Evolutionary conservation across 441 rosid genomes (phyloP).

Genomic region (Macaranga tanarius): DNA sequence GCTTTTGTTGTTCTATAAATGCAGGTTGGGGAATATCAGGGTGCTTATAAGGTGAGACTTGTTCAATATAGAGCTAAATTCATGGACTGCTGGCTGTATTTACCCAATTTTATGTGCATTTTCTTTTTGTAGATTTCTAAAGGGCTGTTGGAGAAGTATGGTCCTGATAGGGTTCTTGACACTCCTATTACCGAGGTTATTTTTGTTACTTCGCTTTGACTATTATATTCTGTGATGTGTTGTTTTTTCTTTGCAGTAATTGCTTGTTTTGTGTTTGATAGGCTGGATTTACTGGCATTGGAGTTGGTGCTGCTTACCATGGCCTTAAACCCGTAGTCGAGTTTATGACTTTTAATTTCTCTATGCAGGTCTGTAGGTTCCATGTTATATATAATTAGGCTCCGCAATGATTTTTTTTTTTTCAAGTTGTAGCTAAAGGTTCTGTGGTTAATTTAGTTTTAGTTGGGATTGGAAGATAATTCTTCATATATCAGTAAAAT

Average conservation of each 20-base stretch:
- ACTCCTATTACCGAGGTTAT: constrained; percentile 93
- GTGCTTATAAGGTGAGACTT: constrained; percentile 87
- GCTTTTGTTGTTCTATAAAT: constrained; percentile 15
- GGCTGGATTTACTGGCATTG: constrained; percentile 99
- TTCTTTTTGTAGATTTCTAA: constrained; percentile 57
- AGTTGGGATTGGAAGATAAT: too few species aligned
- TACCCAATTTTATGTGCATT: not conserved
- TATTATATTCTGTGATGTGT: not conserved
- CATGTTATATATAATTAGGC: constrained; percentile 1
- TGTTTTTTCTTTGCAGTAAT: constrained; percentile 4
- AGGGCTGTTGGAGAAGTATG: constrained; percentile 91
- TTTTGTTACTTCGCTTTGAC: not conserved
- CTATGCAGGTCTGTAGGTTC: constrained; percentile 68
- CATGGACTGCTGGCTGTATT: not conserved
- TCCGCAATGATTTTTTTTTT: not conserved
- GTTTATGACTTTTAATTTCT: constrained; percentile 95
- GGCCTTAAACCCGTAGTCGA: constrained; percentile 91
- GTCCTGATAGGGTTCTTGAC: constrained; percentile 93
- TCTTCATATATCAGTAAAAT: not conserved
- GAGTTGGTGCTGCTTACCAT: constrained; percentile 96
- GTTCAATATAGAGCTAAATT: not conserved
- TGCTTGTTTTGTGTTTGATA: constrained; percentile 28
- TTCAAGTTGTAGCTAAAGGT: not conserved
- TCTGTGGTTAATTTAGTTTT: not conserved
- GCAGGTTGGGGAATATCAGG: constrained; percentile 97